Percentiles rank a stretch among this genome's conserved stretches.
Evolutionary conservation across 805 yeast genomes (phyloP).

Genomic region (Kluyveromyces siamensis): DNA sequence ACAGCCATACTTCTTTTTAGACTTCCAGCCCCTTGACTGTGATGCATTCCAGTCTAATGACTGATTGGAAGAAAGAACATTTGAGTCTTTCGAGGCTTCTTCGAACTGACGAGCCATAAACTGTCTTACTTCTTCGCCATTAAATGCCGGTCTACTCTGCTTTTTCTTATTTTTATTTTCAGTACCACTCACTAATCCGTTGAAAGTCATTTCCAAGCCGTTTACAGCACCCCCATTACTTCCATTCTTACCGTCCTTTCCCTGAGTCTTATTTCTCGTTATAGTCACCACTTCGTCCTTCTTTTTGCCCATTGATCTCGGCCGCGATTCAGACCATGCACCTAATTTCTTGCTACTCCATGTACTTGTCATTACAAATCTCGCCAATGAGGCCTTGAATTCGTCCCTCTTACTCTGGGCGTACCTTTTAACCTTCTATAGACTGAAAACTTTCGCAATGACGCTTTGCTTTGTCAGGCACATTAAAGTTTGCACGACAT

Average conservation of each 20-base stretch:
- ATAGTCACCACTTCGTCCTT: neutral
- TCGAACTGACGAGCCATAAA: conserved; percentile 15
- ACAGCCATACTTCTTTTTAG: conserved; percentile 21
- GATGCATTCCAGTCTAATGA: conserved; percentile 25
- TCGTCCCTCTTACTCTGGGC: neutral
- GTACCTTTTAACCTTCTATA: neutral
- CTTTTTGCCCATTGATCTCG: neutral
- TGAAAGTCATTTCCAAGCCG: neutral
- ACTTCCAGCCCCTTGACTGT: conserved; percentile 14
- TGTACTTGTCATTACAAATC: neutral
- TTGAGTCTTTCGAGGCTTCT: neutral
- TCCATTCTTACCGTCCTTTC: neutral
- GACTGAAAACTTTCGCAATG: neutral
- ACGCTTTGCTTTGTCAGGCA: neutral
- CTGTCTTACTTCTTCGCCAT: conserved; percentile 18
- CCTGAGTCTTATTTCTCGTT: neutral
- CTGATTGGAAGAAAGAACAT: neutral
- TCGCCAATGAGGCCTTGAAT: neutral
- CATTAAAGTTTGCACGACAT: neutral
- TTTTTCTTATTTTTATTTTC: conserved; percentile 6
- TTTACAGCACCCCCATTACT: too few relatives aligned
- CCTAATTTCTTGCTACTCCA: conserved; percentile 2
- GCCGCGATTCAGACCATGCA: neutral
- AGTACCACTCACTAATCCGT: neutral
- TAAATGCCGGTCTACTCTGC: conserved; percentile 13